Evolutionary conservation across 2,329 filamentous ascomycete genomes (phyloP), one percentile per base, ranked within the genome.

Genomic region (Diplodia mutila): DNA sequence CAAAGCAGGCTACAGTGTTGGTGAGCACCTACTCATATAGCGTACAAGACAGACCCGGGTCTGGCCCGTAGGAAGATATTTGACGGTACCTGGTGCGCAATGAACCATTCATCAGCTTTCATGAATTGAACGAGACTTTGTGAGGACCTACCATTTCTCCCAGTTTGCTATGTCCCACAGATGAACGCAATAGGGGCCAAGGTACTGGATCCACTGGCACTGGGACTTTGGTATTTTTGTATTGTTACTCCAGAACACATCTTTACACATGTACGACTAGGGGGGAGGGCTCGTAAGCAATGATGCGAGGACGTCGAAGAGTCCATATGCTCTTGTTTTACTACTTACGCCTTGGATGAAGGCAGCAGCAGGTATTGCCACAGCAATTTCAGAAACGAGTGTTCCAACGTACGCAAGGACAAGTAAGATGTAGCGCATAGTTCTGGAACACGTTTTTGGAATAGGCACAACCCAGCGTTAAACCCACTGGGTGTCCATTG

Each of bases 131-230:
- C 11, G 48, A 14, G n/a, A n/a, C n/a, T n/a, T n/a, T n/a, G n/a
- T n/a, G n/a, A n/a, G n/a, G 29, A 48, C 39, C 4, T 32, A 49
- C 59, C 59, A 63, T 51, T 32, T 51, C 29, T 37, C 8, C 2
- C 27, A 32, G 12, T 63, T 21, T 6, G 59, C 27, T 14, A 51
- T 11, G 1, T 34, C 29, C 27, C 29, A 25, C 12, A 51, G 46
- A 11, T 51, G 27, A 5, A 39, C 8, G 12, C 59, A 63, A 27
- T n/a, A 3, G 7, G 59, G 29, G 6, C 46, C 29, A 32, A 29
- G 34, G 16, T 34, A 34, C 27, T 63, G 59, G 5, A 63, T n/a
- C 59, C 59, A 63, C 14, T 34, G 59, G 29, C 59, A 63, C 8
- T 51, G 59, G 8, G 46, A 37, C n/a, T 37, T n/a, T 6, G 42